These are phyloP conservation scores for Dalechampia spathulata DNA, from an alignment of 441 rosid genomes.

Conservation along the genomic window DNA sequence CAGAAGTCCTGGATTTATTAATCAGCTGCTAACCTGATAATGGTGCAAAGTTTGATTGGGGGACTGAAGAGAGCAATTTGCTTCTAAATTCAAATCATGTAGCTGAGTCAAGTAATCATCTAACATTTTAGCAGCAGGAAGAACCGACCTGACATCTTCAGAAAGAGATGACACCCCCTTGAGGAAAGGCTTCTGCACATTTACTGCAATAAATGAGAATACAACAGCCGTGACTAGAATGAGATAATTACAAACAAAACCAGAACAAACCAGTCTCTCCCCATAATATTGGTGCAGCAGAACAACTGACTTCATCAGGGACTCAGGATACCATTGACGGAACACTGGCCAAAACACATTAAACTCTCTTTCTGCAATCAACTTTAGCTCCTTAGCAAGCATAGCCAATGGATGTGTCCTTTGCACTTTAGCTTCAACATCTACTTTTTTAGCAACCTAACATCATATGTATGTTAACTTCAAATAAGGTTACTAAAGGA, in stretches of 20 bases:
- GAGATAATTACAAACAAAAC: constrained; percentile 4
- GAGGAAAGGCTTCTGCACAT: constrained; percentile 71
- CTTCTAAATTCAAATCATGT: constrained; percentile 40
- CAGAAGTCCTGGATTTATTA: background rate
- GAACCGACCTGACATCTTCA: constrained; percentile 73
- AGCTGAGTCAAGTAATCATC: constrained; percentile 62
- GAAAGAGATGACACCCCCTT: constrained; percentile 65
- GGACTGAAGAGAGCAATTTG: constrained; percentile 30
- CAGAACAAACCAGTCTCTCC: constrained; percentile 79
- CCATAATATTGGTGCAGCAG: constrained; percentile 76
- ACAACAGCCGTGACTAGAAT: constrained; percentile 10
- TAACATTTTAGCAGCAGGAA: constrained; percentile 74
- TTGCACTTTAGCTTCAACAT: constrained; percentile 50
- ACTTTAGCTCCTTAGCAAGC: constrained; percentile 75
- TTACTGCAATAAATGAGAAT: constrained; percentile 16
- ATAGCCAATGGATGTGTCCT: constrained; percentile 69
- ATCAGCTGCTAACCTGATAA: constrained; percentile 51
- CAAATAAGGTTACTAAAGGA: background rate
- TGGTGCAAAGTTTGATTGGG: constrained; percentile 42
- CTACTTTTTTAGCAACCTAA: constrained; percentile 58
- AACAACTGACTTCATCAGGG: constrained; percentile 54
- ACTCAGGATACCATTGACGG: constrained; percentile 61
- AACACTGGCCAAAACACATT: constrained; percentile 62
- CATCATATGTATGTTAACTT: constrained; percentile 16
- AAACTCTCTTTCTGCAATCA: constrained; percentile 75